Evolutionary conservation across 164 flowering plant species (phyloP).

Genomic region (Annona squamosa): DNA sequence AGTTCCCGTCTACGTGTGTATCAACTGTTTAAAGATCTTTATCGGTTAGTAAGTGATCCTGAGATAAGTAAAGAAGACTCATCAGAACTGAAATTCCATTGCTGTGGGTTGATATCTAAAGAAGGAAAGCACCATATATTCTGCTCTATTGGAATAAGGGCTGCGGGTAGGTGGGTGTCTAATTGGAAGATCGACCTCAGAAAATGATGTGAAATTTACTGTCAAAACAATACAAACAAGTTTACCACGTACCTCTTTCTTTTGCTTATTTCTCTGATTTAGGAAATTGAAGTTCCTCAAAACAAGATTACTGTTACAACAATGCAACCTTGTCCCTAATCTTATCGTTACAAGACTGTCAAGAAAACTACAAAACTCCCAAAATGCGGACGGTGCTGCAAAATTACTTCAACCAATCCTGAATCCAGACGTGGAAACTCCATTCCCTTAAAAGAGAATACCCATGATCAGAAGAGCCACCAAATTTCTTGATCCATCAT

Average conservation of each 20-base stretch:
- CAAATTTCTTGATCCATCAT: background rate
- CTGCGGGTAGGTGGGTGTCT: background rate
- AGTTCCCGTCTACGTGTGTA: no score
- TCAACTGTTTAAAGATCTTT: background rate
- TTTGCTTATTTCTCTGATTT: background rate
- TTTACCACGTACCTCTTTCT: background rate
- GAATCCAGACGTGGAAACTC: background rate
- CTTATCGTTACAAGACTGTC: background rate
- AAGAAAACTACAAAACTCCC: background rate
- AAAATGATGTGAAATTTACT: no score
- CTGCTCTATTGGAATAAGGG: background rate
- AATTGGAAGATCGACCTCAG: background rate
- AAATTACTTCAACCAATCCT: background rate
- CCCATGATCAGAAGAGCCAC: constrained; percentile 2
- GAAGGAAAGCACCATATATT: background rate
- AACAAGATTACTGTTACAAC: no score
- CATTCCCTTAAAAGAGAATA: background rate
- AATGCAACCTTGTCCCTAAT: no score
- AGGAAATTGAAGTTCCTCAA: background rate
- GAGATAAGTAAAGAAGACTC: background rate
- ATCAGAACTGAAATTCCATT: background rate
- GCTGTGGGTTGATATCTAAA: background rate
- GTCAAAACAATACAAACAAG: background rate
- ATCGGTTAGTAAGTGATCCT: background rate
- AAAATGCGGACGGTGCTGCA: background rate